Evolutionary conservation across 164 flowering plant genomes (phyloP), one percentile per base, ranked within the genome.

Genomic region (Berberis thunbergii): DNA sequence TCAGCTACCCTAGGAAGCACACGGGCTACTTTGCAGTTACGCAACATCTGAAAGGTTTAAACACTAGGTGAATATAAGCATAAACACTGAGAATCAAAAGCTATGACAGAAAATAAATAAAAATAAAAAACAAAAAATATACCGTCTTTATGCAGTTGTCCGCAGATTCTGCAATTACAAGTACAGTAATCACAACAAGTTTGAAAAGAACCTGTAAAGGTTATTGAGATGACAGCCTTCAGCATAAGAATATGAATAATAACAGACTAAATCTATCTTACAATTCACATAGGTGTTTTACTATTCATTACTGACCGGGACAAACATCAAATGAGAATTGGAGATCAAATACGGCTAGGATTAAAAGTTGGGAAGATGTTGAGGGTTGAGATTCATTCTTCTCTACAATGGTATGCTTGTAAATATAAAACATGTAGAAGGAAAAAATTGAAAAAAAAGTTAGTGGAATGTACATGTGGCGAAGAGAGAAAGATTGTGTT

Each of bases 61-160:
- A 60, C 26, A 26, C 26, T 26, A 26, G 26, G 26, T 26, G 26
- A 26, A 26, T 26, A 26, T 26, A 26, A 26, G 26, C 0, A 26
- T 26, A 26, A 26, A 26, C 26, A 26, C 26, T 26, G 46, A 65
- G 43, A 10, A 52, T 52, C 54, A 52, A 52, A 52, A 52, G n/a
- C 26, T 26, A 26, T 26, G 26, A 26, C 1, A 9, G 54, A 1
- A 10, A 10, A 10, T 9, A 52, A 4, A 52, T 52, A 52, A 7
- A 10, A 52, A 52, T 4, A 43, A 61, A 59, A 41, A 2, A 50
- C n/a, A 62, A 7, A 62, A 44, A 43, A 45, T 40, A 26, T 81
- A 91, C 99, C 83, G 97, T 91, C 77, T 95, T 95, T 66, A 95
- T 87, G 81, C 99, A 95, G 80, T 86, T 91, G 78, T 95, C 99